phyloP scores from a whole-genome alignment of 164 flowering plant genomes.

The Dillenia suffruticosa region DNA sequence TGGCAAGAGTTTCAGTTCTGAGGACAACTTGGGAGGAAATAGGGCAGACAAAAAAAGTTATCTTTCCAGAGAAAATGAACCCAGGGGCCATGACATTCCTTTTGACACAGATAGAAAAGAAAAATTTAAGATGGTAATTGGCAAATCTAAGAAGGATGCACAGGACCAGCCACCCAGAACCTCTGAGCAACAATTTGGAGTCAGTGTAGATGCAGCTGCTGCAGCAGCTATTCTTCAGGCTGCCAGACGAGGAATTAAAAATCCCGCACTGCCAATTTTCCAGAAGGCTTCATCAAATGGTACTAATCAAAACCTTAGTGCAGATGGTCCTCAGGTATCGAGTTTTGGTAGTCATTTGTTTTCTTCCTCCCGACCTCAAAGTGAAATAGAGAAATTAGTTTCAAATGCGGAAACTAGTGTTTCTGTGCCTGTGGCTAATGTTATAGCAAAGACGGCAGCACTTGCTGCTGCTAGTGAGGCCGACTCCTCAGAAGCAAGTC shows the following conservation, averaged over 20 bases:
- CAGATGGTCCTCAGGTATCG: conserved; percentile 29
- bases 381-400: conserved; percentile 21
- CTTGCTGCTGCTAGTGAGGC: conserved; percentile 64
- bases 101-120: conserved; percentile 79
- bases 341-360: conserved; percentile 21
- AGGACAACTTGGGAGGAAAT: conserved; percentile 29
- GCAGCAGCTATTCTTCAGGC: conserved; percentile 94
- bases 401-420: conserved; percentile 19
- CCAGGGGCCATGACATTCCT: conserved; percentile 39
- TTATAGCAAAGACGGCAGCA: conserved; percentile 54
- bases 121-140: conserved; percentile 85
- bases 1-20: conserved; percentile 30
- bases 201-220: conserved; percentile 52
- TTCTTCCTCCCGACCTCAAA: conserved; percentile 23
- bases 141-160: conserved; percentile 69
- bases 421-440: conserved; percentile 40
- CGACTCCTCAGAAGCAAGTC: conserved; percentile 65
- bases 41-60: conserved; percentile 32
- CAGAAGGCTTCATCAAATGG: conserved; percentile 32
- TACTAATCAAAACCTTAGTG: conserved; percentile 20
- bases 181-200: conserved; percentile 31
- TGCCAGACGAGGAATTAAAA: conserved; percentile 71
- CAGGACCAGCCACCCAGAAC: conserved; percentile 47
- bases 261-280: conserved; percentile 40
- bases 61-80: conserved; percentile 30